phyloP scores from a whole-genome alignment of 495 filamentous ascomycete species.

The Terfezia boudieri region DNA sequence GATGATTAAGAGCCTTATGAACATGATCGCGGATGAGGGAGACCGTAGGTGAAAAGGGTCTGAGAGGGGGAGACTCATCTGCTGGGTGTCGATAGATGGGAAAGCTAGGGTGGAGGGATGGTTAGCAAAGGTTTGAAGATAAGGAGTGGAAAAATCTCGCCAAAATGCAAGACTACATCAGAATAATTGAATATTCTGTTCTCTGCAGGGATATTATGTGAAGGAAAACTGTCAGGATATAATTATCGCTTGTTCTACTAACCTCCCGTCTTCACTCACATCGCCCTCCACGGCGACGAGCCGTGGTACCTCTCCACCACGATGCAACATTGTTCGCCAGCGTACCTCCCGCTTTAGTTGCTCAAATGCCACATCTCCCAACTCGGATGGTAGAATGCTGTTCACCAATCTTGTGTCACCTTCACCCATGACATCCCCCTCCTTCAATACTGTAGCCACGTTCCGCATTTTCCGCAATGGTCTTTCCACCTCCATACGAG shows the following conservation, averaged over 20 bases:
- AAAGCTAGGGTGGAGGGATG: conserved; percentile 24
- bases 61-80: conserved; percentile 64
- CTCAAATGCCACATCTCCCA: conserved; percentile 42
- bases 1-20: conserved; percentile 50
- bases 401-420: conserved; percentile 61
- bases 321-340: conserved; percentile 86
- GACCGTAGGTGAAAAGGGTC: conserved; percentile 52
- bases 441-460: conserved; percentile 8
- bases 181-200: too few relatives aligned
- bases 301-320: conserved; percentile 76
- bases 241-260: not conserved
- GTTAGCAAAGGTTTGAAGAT: not conserved
- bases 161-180: not conserved
- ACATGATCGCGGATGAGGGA: conserved; percentile 40
- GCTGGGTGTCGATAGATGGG: conserved; percentile 88
- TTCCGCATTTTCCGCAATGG: not conserved
- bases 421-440: conserved; percentile 37
- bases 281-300: conserved; percentile 81
- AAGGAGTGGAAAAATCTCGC: conserved; percentile 1
- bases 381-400: conserved; percentile 33
- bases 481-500: too few relatives aligned
- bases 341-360: conserved; percentile 48
- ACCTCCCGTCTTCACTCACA: conserved; percentile 38
- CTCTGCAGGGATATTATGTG: not conserved
- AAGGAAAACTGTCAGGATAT: not conserved